Evolutionary conservation across 495 filamentous ascomycete genomes (phyloP), one percentile per base, ranked within the genome.

Genomic region (Diplogelasinospora grovesii): DNA sequence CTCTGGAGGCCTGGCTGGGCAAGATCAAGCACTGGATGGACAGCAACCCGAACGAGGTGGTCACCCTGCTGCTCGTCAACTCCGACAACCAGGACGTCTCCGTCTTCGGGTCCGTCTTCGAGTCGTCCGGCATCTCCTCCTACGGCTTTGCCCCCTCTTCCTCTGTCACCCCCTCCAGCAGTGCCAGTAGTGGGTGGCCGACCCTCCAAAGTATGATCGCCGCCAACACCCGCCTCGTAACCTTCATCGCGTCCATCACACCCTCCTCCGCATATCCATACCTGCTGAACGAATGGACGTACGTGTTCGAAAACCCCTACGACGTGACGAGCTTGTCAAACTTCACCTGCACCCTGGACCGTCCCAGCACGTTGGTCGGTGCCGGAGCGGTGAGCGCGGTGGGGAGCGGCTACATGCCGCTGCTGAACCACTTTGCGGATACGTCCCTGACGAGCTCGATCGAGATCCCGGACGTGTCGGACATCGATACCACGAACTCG

Each of bases 341-440:
- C 32, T 74, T 73, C 59, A 73, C 69, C 58, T 88, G 83, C 63
- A 71, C 63, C 7, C 70, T 85, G 27, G 73, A 86, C 50, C 73
- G 82, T 1, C 82, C 83, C 1, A 27, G 49, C 1, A 45, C 68
- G 7, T n/a, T n/a, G n/a, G n/a, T n/a, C n/a, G 64, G 54, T 22
- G 11, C 66, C 28, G 54, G 70, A 7, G 60, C 69, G 4, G 47
- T 65, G 13, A 48, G 64, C 7, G 79, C 77, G 7, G 64, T 75
- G 22, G 23, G 45, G 0, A 46, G 52, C 0, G 64, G 63, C 8
- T 47, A 65, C 15, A 46, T 88, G 34, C 74, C 79, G 0, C 61
- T 87, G 5, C 64, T 86, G 63, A 88, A 89, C 66, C 83, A 87
- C 57, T 87, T 87, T 53, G 55, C 78, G 46, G 77, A 85, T 56